Percentiles rank a stretch among this genome's conserved stretches.
Conservation (phyloP, 306 rosid species). For the Medicago ruthenica region DNA sequence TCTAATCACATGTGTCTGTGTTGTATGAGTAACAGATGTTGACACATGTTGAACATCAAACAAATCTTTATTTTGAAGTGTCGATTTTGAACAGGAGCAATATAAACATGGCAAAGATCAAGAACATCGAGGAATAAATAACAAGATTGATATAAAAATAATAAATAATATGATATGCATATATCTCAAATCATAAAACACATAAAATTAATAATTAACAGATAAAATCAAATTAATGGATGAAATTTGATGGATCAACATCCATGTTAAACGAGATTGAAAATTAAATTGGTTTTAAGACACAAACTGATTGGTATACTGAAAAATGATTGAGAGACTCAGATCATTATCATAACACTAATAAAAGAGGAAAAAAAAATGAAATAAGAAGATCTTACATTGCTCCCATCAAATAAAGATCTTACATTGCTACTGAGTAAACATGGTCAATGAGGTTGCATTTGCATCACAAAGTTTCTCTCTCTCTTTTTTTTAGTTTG, state of each 20-base stretch:
- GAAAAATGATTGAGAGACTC: no score
- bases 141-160: neutral
- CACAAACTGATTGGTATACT: neutral
- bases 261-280: neutral
- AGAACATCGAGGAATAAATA: neutral
- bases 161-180: neutral
- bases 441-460: neutral
- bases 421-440: constrained; percentile 31
- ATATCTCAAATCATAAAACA: neutral
- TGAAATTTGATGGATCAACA: neutral
- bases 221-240: neutral
- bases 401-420: neutral
- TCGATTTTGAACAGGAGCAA: neutral
- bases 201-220: neutral
- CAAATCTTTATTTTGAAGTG: no score
- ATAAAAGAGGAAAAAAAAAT: neutral
- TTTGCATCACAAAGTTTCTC: constrained; percentile 19
- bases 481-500: no score
- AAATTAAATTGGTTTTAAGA: constrained; percentile 3
- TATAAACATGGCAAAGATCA: neutral
- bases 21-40: neutral
- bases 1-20: neutral
- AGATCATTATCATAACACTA: no score
- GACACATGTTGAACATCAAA: no score
- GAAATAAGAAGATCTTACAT: neutral